phyloP scores from a whole-genome alignment of 129 eudicot genomes.

The Arctium minus region DNA sequence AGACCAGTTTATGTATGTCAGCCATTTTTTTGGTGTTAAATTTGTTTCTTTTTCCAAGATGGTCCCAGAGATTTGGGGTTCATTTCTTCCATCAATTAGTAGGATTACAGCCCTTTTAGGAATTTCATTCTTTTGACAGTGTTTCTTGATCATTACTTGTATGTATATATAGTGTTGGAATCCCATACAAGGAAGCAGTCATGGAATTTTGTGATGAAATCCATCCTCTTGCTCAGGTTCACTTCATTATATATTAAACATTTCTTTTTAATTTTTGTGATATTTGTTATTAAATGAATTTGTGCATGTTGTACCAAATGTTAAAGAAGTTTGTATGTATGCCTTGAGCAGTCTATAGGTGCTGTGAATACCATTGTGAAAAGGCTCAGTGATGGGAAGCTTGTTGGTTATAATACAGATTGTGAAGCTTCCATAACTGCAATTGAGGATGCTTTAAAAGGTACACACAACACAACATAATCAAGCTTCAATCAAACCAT shows the following conservation, averaged over 20 bases:
- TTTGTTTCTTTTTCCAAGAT: too few species aligned
- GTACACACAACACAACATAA: constrained; percentile 20
- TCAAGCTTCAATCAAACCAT: neutral
- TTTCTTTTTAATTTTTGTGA: neutral
- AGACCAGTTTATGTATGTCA: too few species aligned
- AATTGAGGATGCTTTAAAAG: constrained; percentile 80
- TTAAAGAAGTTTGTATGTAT: constrained; percentile 6
- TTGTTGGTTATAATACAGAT: constrained; percentile 81
- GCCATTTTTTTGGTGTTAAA: too few species aligned
- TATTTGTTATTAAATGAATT: neutral
- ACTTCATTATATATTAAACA: constrained; percentile 9
- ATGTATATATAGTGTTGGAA: constrained; percentile 49
- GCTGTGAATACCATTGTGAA: constrained; percentile 76
- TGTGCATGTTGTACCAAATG: neutral
- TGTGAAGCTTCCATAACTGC: constrained; percentile 82
- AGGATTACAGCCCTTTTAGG: neutral
- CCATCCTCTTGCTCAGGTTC: constrained; percentile 86
- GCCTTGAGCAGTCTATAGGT: constrained; percentile 58
- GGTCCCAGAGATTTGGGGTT: too few species aligned
- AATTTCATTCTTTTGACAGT: neutral
- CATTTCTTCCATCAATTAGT: too few species aligned
- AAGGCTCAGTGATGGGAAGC: constrained; percentile 66
- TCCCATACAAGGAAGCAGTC: constrained; percentile 89
- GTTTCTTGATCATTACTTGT: constrained; percentile 14
- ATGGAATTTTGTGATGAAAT: constrained; percentile 67